Evolutionary conservation across 2,329 filamentous ascomycete species (phyloP), one percentile per base, ranked within the genome.

Genomic region (Fusarium setosum): DNA sequence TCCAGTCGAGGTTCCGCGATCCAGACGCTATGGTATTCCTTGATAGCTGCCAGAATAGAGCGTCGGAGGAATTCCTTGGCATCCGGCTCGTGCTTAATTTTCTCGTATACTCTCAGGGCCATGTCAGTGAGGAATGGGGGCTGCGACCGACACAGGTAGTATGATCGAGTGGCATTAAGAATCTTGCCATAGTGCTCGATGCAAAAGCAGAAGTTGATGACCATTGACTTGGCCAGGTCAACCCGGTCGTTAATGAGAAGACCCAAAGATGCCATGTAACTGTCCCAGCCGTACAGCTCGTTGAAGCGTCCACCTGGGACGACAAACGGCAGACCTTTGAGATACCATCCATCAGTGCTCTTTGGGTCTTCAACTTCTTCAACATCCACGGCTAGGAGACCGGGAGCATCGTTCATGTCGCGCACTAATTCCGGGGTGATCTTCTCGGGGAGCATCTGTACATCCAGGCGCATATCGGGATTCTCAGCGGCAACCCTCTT

Each of bases 111-210:
- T 55, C 94, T 91, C 48, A 98, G 84, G 11, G 95, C 92, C 94
- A 99, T 97, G 78, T 99, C 96, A 2, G 96, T 99, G 56, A 99
- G 82, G 81, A 99, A 98, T 1, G 96, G 96, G 3, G 96, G 96
- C 78, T 99, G 96, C 3, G 96, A 97, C 59, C 96, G 91, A 66
- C 89, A 91, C 15, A 99, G 88, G 75, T 99, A 99, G 83, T 99
- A 99, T 2, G 94, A 94, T 32, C 96, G 88, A 57, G 96, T 99
- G 50, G 96, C 96, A 78, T 99, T 99, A 68, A 98, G 87, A 61
- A 99, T 97, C 82, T 98, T 99, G 73, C 94, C 95, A 76, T 99
- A 99, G 79, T 99, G 95, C 76, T 94, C 90, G 79, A 99, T 98
- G 80, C 93, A 97, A 83, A 99, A 99, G 78, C 93, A 96, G 78